Evolutionary conservation across 495 filamentous ascomycete genomes (phyloP).

Genomic region (Chaetomium fimeti): DNA sequence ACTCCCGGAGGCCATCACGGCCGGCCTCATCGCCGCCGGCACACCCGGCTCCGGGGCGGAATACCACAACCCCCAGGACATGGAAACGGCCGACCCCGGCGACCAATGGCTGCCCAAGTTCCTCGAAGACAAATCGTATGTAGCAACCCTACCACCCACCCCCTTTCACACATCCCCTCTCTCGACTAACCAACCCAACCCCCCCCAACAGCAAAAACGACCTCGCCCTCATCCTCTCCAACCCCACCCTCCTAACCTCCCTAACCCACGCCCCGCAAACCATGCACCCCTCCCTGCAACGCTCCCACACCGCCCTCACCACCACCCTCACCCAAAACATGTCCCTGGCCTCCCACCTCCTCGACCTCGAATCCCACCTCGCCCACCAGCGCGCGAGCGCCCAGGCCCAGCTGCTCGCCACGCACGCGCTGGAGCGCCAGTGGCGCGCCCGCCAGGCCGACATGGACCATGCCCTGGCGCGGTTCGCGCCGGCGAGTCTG

Average conservation of each 20-base stretch:
- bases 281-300: constrained; percentile 59
- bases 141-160: constrained; percentile 14
- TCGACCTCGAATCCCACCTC: constrained; percentile 59
- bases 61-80: constrained; percentile 12
- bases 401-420: constrained; percentile 76
- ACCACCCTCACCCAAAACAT: constrained; percentile 66
- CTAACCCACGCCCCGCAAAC: constrained; percentile 64
- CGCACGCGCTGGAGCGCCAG: constrained; percentile 82
- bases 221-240: constrained; percentile 63
- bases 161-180: not conserved
- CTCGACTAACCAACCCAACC: not conserved
- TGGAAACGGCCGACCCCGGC: constrained; percentile 48
- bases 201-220: constrained; percentile 51
- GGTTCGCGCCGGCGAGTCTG: constrained; percentile 78
- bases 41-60: constrained; percentile 23
- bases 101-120: constrained; percentile 66
- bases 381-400: constrained; percentile 61
- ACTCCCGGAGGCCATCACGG: constrained; percentile 37
- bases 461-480: constrained; percentile 80
- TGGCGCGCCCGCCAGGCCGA: constrained; percentile 85
- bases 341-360: constrained; percentile 60
- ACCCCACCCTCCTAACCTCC: constrained; percentile 58
- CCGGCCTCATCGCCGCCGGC: constrained; percentile 26
- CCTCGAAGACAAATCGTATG: constrained; percentile 73
- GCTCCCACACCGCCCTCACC: constrained; percentile 55